These are phyloP conservation scores for Chalciporus piperatoides DNA, from an alignment of 1,284 basidiomycete genomes.

Conservation along the genomic window DNA sequence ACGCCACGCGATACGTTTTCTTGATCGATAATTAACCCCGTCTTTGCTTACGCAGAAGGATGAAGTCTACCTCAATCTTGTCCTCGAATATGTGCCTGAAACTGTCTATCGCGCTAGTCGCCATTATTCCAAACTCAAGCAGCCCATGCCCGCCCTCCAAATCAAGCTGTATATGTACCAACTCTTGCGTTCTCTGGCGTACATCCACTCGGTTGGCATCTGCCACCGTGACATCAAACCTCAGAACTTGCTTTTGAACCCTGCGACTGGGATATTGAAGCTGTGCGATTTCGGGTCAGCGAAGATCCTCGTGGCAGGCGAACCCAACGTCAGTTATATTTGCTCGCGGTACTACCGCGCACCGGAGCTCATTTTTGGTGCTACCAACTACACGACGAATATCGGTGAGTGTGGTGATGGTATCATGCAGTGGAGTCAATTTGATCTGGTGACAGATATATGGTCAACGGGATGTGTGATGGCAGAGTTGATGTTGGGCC, in stretches of 20 bases:
- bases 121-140: slow-evolving; percentile 99
- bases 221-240: slow-evolving; percentile 99
- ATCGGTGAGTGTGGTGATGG: slow-evolving; percentile 65
- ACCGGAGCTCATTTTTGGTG: slow-evolving; percentile 98
- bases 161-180: slow-evolving; percentile 99
- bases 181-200: slow-evolving; percentile 93
- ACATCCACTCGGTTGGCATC: slow-evolving; percentile 97
- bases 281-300: slow-evolving; percentile 99
- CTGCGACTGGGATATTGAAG: slow-evolving; percentile 94
- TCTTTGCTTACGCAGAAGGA: slow-evolving; percentile 71
- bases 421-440: slow-evolving; percentile 1
- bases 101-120: slow-evolving; percentile 98
- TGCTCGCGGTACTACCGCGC: slow-evolving; percentile 99
- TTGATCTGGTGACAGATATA: slow-evolving; percentile 64
- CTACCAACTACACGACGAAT: slow-evolving; percentile 99
- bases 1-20: slow-evolving; percentile 10
- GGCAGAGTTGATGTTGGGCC: slow-evolving; percentile 99
- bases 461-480: slow-evolving; percentile 99
- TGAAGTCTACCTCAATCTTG: slow-evolving; percentile 99
- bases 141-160: slow-evolving; percentile 99
- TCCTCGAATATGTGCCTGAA: slow-evolving; percentile 98
- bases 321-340: slow-evolving; percentile 99
- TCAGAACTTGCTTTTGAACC: slow-evolving; percentile 97
- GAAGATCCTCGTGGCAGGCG: slow-evolving; percentile 96
- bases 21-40: slow-evolving; percentile 7